Percentiles rank a stretch among this genome's conserved stretches.
Evolutionary conservation across 495 filamentous ascomycete species (phyloP).

Genomic region (Halenospora varia): DNA sequence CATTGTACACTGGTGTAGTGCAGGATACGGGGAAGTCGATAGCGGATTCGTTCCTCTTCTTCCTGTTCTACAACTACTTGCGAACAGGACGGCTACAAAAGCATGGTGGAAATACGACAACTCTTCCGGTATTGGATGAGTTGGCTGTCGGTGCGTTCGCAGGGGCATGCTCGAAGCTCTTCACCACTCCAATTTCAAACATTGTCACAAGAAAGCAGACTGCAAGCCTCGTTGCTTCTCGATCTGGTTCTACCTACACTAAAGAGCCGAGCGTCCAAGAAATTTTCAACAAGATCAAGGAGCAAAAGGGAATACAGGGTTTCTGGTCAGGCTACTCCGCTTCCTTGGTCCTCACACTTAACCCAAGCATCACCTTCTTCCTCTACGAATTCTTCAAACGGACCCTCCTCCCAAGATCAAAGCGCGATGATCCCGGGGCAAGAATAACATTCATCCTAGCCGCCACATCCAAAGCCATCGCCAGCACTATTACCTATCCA

Average conservation of each 20-base stretch:
- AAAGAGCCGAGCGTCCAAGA: slow-evolving; percentile 42
- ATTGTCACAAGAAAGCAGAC: slow-evolving; percentile 82
- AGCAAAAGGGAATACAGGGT: slow-evolving; percentile 69
- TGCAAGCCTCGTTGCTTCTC: slow-evolving; percentile 41
- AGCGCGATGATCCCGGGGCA: slow-evolving; percentile 47
- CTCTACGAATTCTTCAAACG: slow-evolving; percentile 69
- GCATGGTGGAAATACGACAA: slow-evolving; percentile 35
- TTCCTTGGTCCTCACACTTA: slow-evolving; percentile 73
- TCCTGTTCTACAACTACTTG: slow-evolving; percentile 72
- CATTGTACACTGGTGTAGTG: slow-evolving; percentile 71
- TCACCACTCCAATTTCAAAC: slow-evolving; percentile 80
- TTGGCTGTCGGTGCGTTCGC: slow-evolving; percentile 73
- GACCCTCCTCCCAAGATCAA: slow-evolving; percentile 43
- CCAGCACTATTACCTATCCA: slow-evolving; percentile 79
- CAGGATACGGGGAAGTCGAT: slow-evolving; percentile 72
- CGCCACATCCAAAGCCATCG: slow-evolving; percentile 74
- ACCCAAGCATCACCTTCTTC: slow-evolving; percentile 84
- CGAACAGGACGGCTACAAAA: slow-evolving; percentile 55
- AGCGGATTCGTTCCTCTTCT: slow-evolving; percentile 78
- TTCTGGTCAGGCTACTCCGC: slow-evolving; percentile 94
- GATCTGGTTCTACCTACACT: slow-evolving; percentile 4
- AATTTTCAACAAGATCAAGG: slow-evolving; percentile 58
- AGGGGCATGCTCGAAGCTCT: slow-evolving; percentile 69
- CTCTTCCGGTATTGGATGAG: slow-evolving; percentile 66
- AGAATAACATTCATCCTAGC: slow-evolving; percentile 60